Conservation (phyloP, 306 rosid genomes). For the Dalbergia cochinchinensis region DNA sequence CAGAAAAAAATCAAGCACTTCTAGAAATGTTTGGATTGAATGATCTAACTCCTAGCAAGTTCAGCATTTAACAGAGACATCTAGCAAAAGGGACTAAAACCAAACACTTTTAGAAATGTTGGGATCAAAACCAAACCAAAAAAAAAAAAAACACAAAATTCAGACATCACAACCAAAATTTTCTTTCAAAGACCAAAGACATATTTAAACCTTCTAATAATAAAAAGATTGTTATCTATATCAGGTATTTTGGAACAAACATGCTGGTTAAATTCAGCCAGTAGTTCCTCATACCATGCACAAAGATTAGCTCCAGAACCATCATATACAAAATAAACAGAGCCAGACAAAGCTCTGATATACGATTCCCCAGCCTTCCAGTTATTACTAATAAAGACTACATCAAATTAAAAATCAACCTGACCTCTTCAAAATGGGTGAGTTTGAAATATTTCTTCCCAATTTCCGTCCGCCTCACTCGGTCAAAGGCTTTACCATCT, state of each 20-base stretch:
- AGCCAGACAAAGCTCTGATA: slow-evolving; percentile 5
- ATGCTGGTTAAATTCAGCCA: slow-evolving; percentile 6
- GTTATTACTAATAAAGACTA: slow-evolving; percentile 15
- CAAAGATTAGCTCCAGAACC: neutral
- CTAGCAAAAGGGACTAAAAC: no score
- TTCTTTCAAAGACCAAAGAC: no score
- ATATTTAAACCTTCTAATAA: no score
- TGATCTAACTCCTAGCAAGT: no score
- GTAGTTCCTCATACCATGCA: slow-evolving; percentile 7
- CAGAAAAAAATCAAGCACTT: no score
- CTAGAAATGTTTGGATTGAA: no score
- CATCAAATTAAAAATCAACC: slow-evolving; percentile 32
- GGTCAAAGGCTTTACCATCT: slow-evolving; percentile 91
- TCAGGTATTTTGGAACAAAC: neutral
- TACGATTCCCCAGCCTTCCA: slow-evolving; percentile 6
- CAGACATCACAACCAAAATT: no score
- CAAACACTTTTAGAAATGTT: no score
- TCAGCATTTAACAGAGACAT: no score
- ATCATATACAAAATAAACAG: slow-evolving; percentile 15
- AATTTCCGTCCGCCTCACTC: slow-evolving; percentile 94
- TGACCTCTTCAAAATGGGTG: slow-evolving; percentile 97
- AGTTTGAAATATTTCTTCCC: slow-evolving; percentile 96
- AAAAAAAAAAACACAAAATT: no score
- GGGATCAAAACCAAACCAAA: no score
- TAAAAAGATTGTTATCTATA: neutral